Evolutionary conservation across 2,329 filamentous ascomycete species (phyloP).

Genomic region (Diaporthe humulicola): DNA sequence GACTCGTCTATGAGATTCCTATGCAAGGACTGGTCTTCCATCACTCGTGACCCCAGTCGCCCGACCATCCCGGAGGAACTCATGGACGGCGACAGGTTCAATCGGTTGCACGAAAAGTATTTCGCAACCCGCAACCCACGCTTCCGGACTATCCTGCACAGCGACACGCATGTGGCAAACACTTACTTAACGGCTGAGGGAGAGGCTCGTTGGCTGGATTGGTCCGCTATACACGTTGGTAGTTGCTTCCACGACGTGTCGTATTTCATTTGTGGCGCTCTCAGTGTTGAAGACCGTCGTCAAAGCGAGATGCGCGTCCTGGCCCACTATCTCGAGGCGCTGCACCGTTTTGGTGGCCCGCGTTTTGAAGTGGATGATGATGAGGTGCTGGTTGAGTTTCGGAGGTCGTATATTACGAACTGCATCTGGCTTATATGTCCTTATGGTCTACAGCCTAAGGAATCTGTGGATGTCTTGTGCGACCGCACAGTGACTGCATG

Average conservation of each 20-base stretch:
- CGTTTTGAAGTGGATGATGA: background rate
- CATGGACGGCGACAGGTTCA: background rate
- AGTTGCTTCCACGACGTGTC: background rate
- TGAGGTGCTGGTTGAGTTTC: background rate
- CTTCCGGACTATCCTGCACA: background rate
- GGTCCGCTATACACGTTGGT: background rate
- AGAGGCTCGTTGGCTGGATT: background rate
- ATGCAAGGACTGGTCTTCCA: background rate
- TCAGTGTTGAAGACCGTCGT: background rate
- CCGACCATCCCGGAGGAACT: background rate
- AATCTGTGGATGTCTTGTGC: background rate
- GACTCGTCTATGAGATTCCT: background rate
- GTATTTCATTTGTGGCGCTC: background rate
- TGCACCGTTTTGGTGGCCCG: background rate
- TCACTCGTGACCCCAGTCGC: background rate
- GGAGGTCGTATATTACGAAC: background rate
- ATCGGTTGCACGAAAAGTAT: background rate
- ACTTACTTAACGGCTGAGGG: background rate
- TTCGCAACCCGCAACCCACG: background rate
- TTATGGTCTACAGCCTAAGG: background rate
- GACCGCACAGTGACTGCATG: background rate
- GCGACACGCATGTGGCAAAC: background rate
- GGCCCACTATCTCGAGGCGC: background rate
- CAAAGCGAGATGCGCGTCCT: background rate
- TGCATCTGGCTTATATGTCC: background rate